Percentiles rank a stretch among this genome's conserved stretches.
Evolutionary conservation across 257 asterid genomes (phyloP).

Genomic region (Jacaranda copaia): DNA sequence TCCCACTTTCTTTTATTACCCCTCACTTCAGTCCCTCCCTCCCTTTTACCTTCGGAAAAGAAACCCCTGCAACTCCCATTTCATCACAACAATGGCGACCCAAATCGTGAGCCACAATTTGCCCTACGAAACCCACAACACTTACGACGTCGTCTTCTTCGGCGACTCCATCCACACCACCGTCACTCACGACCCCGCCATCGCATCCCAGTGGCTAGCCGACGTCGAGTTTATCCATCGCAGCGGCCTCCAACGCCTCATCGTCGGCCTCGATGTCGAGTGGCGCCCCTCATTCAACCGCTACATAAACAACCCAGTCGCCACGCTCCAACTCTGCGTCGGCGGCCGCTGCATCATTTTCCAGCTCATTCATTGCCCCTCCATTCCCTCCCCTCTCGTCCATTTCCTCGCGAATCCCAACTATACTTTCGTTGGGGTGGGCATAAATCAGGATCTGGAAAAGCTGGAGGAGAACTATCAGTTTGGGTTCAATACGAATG

Average conservation of each 20-base stretch:
- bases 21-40: too few relatives aligned
- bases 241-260: conserved; percentile 32
- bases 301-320: conserved; percentile 44
- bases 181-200: conserved; percentile 47
- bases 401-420: conserved; percentile 49
- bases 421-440: conserved; percentile 57
- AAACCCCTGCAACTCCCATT: too few relatives aligned
- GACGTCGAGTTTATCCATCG: conserved; percentile 29
- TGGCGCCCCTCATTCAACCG: conserved; percentile 57
- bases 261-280: conserved; percentile 62
- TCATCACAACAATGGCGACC: not conserved
- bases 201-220: conserved; percentile 53
- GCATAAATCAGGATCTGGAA: conserved; percentile 49
- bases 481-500: conserved; percentile 41
- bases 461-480: conserved; percentile 51
- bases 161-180: conserved; percentile 44
- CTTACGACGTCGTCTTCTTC: conserved; percentile 50
- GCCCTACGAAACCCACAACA: conserved; percentile 50
- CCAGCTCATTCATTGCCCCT: conserved; percentile 49
- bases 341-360: conserved; percentile 52
- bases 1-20: too few relatives aligned
- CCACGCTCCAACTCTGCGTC: conserved; percentile 64
- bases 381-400: conserved; percentile 41
- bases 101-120: conserved; percentile 35
- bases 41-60: too few relatives aligned